Percentiles rank a stretch among this genome's conserved stretches.
Evolutionary conservation across 495 filamentous ascomycete genomes (phyloP).

Genomic region (Recurvomyces mirabilis): DNA sequence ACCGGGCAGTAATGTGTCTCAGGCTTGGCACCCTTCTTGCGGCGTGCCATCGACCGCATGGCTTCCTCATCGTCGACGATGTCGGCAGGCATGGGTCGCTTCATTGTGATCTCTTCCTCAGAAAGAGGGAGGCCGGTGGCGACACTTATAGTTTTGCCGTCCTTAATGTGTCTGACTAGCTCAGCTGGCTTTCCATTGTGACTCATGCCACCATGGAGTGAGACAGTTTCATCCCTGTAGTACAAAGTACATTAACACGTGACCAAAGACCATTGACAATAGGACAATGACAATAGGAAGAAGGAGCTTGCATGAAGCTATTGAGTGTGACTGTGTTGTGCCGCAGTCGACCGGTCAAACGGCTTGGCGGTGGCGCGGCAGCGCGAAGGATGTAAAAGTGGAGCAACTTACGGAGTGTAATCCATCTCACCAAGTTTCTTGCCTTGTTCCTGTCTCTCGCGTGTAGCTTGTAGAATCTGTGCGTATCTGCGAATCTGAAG

Average conservation of each 20-base stretch:
- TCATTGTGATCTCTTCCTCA: constrained; percentile 18
- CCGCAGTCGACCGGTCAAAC: background rate
- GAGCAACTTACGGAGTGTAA: constrained; percentile 33
- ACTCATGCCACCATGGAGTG: constrained; percentile 62
- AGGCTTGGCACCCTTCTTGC: constrained; percentile 60
- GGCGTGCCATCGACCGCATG: constrained; percentile 77
- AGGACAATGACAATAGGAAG: too few relatives aligned
- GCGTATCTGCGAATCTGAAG: constrained; percentile 33
- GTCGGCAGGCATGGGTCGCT: constrained; percentile 21
- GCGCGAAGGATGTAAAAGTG: constrained; percentile 1
- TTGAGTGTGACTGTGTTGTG: background rate
- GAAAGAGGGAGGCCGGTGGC: constrained; percentile 34
- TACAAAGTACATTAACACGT: constrained; percentile 33
- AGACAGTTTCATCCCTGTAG: constrained; percentile 52
- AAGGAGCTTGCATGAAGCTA: too few relatives aligned
- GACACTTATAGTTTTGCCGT: constrained; percentile 63
- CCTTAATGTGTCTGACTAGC: constrained; percentile 62
- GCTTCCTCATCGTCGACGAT: constrained; percentile 60
- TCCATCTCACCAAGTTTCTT: constrained; percentile 32
- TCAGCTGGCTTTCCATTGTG: constrained; percentile 66
- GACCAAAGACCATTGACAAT: too few relatives aligned
- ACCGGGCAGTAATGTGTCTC: constrained; percentile 29
- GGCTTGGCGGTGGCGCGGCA: constrained; percentile 1
- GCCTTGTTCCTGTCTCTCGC: constrained; percentile 33
- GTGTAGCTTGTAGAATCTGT: constrained; percentile 40